These are phyloP conservation scores for Leccinellum albellum DNA, from an alignment of 768 basidiomycete genomes.

Conservation along the genomic window DNA sequence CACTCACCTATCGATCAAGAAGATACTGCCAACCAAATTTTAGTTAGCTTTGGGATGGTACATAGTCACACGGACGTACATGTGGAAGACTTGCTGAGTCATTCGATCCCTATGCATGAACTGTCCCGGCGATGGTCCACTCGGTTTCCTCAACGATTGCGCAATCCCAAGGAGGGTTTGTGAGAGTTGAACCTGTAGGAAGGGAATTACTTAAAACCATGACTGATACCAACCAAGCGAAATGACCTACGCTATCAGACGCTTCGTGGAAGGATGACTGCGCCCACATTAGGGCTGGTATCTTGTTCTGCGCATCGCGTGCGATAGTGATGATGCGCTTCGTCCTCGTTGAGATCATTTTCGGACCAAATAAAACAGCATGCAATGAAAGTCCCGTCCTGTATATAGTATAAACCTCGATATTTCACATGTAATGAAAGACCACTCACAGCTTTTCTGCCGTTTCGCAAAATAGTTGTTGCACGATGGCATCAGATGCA, in stretches of 20 bases:
- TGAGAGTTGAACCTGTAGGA: conserved; percentile 44
- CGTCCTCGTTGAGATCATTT: conserved; percentile 24
- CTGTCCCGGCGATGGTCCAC: conserved; percentile 41
- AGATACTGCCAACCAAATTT: conserved; percentile 5
- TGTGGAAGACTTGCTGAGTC: conserved; percentile 51
- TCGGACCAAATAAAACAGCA: conserved; percentile 48
- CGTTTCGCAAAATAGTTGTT: conserved; percentile 35
- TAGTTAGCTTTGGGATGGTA: background rate
- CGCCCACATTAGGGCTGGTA: conserved; percentile 21
- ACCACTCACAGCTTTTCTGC: conserved; percentile 38
- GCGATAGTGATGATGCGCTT: conserved; percentile 49
- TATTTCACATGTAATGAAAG: background rate
- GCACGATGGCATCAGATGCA: conserved; percentile 31
- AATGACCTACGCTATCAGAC: conserved; percentile 41
- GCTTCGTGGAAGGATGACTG: conserved; percentile 49
- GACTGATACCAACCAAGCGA: background rate
- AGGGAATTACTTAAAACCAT: background rate
- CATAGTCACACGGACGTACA: conserved; percentile 36
- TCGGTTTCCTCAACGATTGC: conserved; percentile 49
- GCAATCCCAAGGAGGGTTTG: conserved; percentile 54
- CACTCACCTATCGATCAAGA: conserved; percentile 20
- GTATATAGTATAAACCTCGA: background rate
- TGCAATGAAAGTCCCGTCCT: conserved; percentile 58
- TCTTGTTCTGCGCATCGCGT: conserved; percentile 39
- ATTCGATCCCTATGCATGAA: conserved; percentile 52